Conservation (phyloP, 1,284 basidiomycete species). For the Pascua sp. region DNA sequence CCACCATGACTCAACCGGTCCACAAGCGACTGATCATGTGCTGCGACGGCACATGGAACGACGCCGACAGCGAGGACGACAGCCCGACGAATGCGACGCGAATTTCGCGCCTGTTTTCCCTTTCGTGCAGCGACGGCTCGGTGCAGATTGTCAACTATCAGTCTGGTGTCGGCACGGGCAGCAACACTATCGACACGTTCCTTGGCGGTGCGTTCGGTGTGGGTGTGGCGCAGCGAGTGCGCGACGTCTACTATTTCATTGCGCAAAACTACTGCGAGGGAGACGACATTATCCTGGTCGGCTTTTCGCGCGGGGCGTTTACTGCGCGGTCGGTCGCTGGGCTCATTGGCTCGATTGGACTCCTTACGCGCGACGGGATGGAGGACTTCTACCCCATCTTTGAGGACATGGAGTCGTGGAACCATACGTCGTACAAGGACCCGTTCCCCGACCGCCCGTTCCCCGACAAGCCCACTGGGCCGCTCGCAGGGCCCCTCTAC, state of each 20-base stretch:
- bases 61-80: conserved; percentile 2
- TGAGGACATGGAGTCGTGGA: conserved; percentile 2
- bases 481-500: background rate
- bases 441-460: background rate
- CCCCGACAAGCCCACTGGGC: background rate
- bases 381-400: conserved; percentile 8
- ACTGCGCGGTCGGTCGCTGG: conserved; percentile 2
- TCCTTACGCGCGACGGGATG: conserved; percentile 2
- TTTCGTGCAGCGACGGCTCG: background rate
- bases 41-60: conserved; percentile 4
- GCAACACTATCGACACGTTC: background rate
- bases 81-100: conserved; percentile 4
- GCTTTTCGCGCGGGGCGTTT: conserved; percentile 5
- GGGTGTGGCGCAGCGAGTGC: conserved; percentile 1
- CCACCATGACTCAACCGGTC: background rate
- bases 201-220: conserved; percentile 1
- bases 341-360: conserved; percentile 1
- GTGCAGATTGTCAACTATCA: conserved; percentile 2
- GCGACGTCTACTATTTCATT: conserved; percentile 5
- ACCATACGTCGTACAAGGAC: background rate
- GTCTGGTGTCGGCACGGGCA: conserved; percentile 1
- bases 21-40: conserved; percentile 4
- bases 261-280: background rate
- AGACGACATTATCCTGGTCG: conserved; percentile 2
- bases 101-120: conserved; percentile 3